Evolutionary conservation across 768 basidiomycete species (phyloP).

Genomic region (Leccinum longicurvipes): DNA sequence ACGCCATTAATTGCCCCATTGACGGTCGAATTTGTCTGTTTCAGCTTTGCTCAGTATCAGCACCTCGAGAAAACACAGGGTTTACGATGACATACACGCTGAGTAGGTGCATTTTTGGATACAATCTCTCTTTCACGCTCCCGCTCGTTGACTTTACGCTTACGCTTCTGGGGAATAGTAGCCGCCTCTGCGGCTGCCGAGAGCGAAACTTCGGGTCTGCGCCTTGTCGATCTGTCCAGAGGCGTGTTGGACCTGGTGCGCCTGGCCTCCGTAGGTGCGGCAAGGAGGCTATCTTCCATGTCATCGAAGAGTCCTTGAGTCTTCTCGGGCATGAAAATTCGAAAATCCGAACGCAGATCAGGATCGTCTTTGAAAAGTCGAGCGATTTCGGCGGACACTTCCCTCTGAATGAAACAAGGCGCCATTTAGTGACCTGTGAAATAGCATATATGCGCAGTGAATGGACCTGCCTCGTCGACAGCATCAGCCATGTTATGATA

Average conservation of each 20-base stretch:
- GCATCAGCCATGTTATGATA: slow-evolving; percentile 60
- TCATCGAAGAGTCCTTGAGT: slow-evolving; percentile 51
- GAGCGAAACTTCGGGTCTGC: slow-evolving; percentile 45
- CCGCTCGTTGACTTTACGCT: slow-evolving; percentile 54
- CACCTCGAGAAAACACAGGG: neutral
- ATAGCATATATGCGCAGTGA: slow-evolving; percentile 6
- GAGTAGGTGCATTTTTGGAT: slow-evolving; percentile 18
- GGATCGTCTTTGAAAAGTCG: slow-evolving; percentile 72
- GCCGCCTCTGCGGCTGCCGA: slow-evolving; percentile 36
- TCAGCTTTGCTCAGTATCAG: slow-evolving; percentile 16
- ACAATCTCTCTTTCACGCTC: slow-evolving; percentile 35
- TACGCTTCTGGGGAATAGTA: slow-evolving; percentile 63
- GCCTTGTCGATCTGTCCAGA: slow-evolving; percentile 37
- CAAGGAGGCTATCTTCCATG: slow-evolving; percentile 27
- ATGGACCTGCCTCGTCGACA: slow-evolving; percentile 51
- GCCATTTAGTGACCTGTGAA: neutral
- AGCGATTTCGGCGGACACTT: slow-evolving; percentile 67
- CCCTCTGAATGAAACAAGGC: slow-evolving; percentile 35
- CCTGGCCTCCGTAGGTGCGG: slow-evolving; percentile 24
- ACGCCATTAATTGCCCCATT: slow-evolving; percentile 18
- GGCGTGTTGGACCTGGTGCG: slow-evolving; percentile 37
- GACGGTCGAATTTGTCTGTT: slow-evolving; percentile 18
- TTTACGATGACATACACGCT: slow-evolving; percentile 22
- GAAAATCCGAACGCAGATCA: slow-evolving; percentile 70
- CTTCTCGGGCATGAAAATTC: slow-evolving; percentile 69